Evolutionary conservation across 2,329 filamentous ascomycete species (phyloP), one percentile per base, ranked within the genome.

Genomic region (Sphaerulina vaccinii): DNA sequence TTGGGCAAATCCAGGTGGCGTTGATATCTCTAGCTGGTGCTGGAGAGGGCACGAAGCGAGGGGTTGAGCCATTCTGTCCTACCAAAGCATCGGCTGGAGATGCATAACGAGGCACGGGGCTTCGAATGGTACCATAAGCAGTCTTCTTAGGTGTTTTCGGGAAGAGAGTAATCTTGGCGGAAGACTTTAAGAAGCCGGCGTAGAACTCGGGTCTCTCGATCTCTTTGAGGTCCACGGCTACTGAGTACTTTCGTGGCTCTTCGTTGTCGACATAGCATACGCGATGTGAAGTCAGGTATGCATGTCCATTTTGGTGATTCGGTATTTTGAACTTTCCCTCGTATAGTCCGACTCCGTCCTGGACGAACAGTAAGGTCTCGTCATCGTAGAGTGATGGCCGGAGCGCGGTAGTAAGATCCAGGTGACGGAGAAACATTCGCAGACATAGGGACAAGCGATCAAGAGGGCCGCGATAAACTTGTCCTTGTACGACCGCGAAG

Each of bases 291-390:
- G 93, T 99, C 71, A 99, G 72, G 70, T 99, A 99, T 49, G 93
- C 90, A 74, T 96, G 90, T 45, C 93, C 93, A 75, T 96, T 90
- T 70, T 99, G 93, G 61, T 95, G 90, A 66, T 91, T 85, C 29
- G 89, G 87, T 49, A 99, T 86, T 75, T 99, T 99, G 76, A 86
- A 93, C 75, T 96, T 97, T 62, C 93, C 93, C 79, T 97, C 90
- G 75, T 99, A 99, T 56, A 99, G 79, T 62, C 93, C 93, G 65
- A 99, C 91, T 71, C 90, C 91, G 79, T 97, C 91, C 76, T 97
- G 92, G 52, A 99, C 92, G 74, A 96, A 97, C 54, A 99, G 81
- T 49, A 97, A 79, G 62, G 89, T 87, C 80, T 99, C 93, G 78
- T 96, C 93, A 67, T 90, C 87, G 61, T 95, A 82, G 70, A 96